Base-by-base conservation (phyloP, 2,329 filamentous ascomycete genomes). In the Herpotrichia juniperi region DNA sequence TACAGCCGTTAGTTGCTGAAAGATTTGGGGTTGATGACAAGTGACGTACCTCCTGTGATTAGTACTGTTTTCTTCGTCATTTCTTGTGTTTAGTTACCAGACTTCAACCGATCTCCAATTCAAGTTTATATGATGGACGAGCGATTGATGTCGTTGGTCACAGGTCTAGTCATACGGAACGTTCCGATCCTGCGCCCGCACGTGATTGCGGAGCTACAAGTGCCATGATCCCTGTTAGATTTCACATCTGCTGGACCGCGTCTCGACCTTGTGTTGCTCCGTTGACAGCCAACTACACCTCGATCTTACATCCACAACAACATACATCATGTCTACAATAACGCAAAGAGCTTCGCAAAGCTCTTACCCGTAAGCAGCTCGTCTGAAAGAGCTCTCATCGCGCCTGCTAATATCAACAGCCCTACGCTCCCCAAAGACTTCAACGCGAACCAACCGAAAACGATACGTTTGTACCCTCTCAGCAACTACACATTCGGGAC, bases 401-500 rank as follows among this genome's bases (percentile, higher is more conserved):
- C 37, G 17, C 22, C 34, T 12, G 19, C 39, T 48, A 31, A 28
- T 16, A 12, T 21, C 34, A 30, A 10, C 45, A 85, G 84, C 16
- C 92, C 93, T 21, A 86, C 87, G 57, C 83, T 91, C 47, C 92
- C 93, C 22, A 87, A 90, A 57, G 78, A 87, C 61, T 99, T 99
- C 83, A 90, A 93, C 71, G 87, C 85, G 46, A 92, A 93, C 73
- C 94, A 99, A 76, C 91, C 93, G 28, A 80, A 87, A 64, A 94
- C 92, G 2, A 93, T 99, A 69, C 90, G 90, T 47, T 85, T 99
- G 22, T 97, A 93, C 71, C 94, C 94, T 28, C 84, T 99, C 43
- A 96, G 92, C 62, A 99, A 97, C 82, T 99, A 99, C 81, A 97
- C 94, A 21, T 97, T 99, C 69, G 93, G 93, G 57, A 96, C 96